A percentile compares a stretch with the other conserved stretches of the same genome.
Conservation (phyloP, 2,329 filamentous ascomycete species). For the Microdochium paspali region DNA sequence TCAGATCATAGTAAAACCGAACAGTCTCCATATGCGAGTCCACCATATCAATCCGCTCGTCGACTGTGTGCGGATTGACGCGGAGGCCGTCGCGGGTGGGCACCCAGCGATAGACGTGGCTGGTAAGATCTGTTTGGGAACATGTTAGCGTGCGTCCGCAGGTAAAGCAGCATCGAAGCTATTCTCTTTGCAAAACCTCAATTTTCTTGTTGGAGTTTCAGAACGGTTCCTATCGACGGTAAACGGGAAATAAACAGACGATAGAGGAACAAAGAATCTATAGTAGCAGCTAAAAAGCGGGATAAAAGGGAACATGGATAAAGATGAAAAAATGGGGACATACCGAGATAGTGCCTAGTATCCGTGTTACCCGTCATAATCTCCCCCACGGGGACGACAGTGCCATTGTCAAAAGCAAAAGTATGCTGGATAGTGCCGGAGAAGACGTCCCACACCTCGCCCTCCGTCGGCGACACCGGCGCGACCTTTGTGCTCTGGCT, state of each 20-base stretch:
- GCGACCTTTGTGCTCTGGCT: slow-evolving; percentile 4
- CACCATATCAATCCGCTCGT: slow-evolving; percentile 27
- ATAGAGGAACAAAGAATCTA: too few species aligned
- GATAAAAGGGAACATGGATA: neutral
- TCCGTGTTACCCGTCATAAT: slow-evolving; percentile 27
- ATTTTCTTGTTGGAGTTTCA: too few species aligned
- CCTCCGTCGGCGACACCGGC: slow-evolving; percentile 7
- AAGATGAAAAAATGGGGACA: neutral
- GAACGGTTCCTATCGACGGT: too few species aligned
- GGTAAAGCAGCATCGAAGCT: too few species aligned
- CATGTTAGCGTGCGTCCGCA: too few species aligned
- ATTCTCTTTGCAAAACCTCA: too few species aligned
- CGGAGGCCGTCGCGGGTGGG: slow-evolving; percentile 22
- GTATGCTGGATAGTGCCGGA: slow-evolving; percentile 21
- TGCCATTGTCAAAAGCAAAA: slow-evolving; percentile 23
- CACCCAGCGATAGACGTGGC: slow-evolving; percentile 28
- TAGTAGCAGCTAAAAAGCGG: neutral
- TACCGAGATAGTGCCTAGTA: slow-evolving; percentile 22
- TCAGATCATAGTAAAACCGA: slow-evolving; percentile 26
- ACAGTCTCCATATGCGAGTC: slow-evolving; percentile 24
- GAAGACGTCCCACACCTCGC: slow-evolving; percentile 19
- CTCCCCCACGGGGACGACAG: slow-evolving; percentile 24
- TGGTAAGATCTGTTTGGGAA: slow-evolving; percentile 21
- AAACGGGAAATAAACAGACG: neutral
- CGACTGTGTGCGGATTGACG: slow-evolving; percentile 24